Percentiles rank a stretch among this genome's conserved stretches.
Conservation (phyloP, 306 rosid species). For the Abrus pulchellus region DNA sequence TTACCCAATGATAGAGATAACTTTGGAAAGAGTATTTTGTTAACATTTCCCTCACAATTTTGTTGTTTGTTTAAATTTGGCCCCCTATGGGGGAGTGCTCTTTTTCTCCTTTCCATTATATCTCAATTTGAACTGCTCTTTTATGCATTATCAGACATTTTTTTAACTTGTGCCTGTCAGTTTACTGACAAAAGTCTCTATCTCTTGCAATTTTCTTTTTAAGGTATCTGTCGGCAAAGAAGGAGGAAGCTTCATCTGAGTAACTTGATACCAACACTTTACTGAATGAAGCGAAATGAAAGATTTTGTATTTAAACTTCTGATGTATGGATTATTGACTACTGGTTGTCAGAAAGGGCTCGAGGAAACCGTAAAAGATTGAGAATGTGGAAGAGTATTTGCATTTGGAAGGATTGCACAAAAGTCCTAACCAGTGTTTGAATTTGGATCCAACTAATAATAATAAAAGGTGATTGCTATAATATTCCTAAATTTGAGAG, state of each 20-base stretch:
- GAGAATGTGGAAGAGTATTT: slow-evolving; percentile 25
- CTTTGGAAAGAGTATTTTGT: neutral
- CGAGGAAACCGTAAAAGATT: slow-evolving; percentile 40
- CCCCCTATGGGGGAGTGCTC: no score
- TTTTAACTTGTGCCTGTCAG: slow-evolving; percentile 20
- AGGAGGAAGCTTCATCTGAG: slow-evolving; percentile 56
- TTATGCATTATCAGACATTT: slow-evolving; percentile 19
- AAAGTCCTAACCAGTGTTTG: neutral
- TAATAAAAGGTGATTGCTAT: no score
- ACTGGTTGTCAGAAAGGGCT: slow-evolving; percentile 26
- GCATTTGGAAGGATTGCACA: neutral
- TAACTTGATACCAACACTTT: slow-evolving; percentile 33
- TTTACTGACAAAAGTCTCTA: slow-evolving; percentile 17
- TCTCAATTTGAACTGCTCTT: slow-evolving; percentile 7
- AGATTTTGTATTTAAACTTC: slow-evolving; percentile 37
- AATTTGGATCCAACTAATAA: no score
- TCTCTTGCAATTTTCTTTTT: slow-evolving; percentile 28
- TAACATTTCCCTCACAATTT: neutral
- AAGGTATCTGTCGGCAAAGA: slow-evolving; percentile 53
- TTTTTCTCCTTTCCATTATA: neutral
- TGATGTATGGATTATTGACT: slow-evolving; percentile 44
- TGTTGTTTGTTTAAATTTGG: neutral
- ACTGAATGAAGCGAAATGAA: slow-evolving; percentile 26
- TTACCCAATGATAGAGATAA: neutral
- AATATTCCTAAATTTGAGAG: no score